phyloP scores from a whole-genome alignment of 1,284 basidiomycete genomes.

The Agroathelia rolfsii region DNA sequence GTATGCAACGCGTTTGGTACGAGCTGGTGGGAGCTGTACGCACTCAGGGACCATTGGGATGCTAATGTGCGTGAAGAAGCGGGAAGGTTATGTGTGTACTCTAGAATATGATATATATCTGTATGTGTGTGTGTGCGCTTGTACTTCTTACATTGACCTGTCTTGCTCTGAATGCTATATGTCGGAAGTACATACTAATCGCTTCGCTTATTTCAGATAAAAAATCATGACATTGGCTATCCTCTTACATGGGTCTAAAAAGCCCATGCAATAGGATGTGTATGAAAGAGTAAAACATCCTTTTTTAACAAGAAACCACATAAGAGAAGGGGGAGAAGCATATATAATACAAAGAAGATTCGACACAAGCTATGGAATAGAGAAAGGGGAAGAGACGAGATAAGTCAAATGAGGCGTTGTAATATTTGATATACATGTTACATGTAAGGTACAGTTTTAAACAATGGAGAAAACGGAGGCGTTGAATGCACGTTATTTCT shows the following conservation, averaged over 20 bases:
- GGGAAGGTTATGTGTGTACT: constrained; percentile 34
- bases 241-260: too few species aligned
- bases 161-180: too few species aligned
- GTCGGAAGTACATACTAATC: too few species aligned
- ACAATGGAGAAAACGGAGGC: too few species aligned
- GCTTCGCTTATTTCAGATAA: constrained; percentile 1
- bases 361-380: background rate
- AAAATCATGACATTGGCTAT: too few species aligned
- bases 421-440: too few species aligned
- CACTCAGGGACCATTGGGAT: constrained; percentile 55
- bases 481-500: too few species aligned
- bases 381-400: background rate
- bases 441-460: too few species aligned
- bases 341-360: background rate
- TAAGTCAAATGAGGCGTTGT: too few species aligned
- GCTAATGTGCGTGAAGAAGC: constrained; percentile 48
- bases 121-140: constrained; percentile 8
- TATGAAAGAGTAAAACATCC: background rate
- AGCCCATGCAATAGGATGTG: background rate
- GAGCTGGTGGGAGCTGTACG: constrained; percentile 59
- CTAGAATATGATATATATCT: constrained; percentile 11
- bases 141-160: too few species aligned
- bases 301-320: constrained; percentile 1
- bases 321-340: background rate
- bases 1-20: constrained; percentile 66